Evolutionary conservation across 1,139 yeast genomes (phyloP).

Genomic region (Taiozyma sp.): DNA sequence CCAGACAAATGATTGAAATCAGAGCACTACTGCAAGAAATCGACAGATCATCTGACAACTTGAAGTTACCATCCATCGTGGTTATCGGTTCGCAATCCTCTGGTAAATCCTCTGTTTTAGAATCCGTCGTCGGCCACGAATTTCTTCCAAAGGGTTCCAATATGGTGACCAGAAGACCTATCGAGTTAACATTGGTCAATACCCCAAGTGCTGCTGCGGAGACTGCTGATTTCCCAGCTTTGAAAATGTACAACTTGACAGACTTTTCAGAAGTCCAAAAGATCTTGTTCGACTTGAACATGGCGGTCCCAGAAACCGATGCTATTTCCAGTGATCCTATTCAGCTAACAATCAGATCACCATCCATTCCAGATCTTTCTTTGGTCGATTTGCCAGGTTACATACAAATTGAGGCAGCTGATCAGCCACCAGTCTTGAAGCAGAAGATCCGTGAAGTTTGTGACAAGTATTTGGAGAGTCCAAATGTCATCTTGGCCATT

Average conservation of each 20-base stretch:
- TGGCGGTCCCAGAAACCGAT: slow-evolving; percentile 84
- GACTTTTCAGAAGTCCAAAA: slow-evolving; percentile 88
- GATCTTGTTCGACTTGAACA: slow-evolving; percentile 77
- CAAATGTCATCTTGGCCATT: slow-evolving; percentile 91
- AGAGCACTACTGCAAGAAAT: slow-evolving; percentile 72
- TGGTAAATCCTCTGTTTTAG: slow-evolving; percentile 93
- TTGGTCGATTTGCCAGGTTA: slow-evolving; percentile 96
- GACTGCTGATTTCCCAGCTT: slow-evolving; percentile 90
- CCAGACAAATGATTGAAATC: slow-evolving; percentile 96
- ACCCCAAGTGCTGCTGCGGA: slow-evolving; percentile 82
- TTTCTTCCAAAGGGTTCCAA: slow-evolving; percentile 91
- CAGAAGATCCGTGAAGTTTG: slow-evolving; percentile 75
- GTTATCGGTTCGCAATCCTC: slow-evolving; percentile 97
- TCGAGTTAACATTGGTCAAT: slow-evolving; percentile 86
- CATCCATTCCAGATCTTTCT: slow-evolving; percentile 89
- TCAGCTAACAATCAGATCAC: slow-evolving; percentile 84
- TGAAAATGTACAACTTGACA: slow-evolving; percentile 74
- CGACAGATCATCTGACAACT: slow-evolving; percentile 66
- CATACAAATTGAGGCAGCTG: slow-evolving; percentile 94
- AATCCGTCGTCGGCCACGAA: slow-evolving; percentile 91
- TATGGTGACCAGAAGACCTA: slow-evolving; percentile 95
- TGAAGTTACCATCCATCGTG: slow-evolving; percentile 89
- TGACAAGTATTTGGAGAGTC: slow-evolving; percentile 80
- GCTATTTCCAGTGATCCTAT: slow-evolving; percentile 91
- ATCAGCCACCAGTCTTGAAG: slow-evolving; percentile 85